Base-by-base conservation (phyloP, 176 grass and related monocot species). In the Aegilops sharonensis region DNA sequence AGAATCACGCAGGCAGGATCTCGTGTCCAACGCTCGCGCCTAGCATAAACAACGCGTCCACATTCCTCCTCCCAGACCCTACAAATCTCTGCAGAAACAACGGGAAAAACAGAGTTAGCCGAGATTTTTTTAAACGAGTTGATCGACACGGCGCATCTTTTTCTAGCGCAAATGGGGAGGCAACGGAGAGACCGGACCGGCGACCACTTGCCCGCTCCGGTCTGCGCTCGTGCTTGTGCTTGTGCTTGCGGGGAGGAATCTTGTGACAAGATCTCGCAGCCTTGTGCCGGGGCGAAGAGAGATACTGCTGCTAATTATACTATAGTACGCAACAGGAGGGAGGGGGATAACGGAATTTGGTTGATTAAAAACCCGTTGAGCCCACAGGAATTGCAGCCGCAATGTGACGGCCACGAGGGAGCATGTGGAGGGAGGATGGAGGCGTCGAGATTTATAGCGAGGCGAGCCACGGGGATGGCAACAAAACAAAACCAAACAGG, bases 121-220 rank as follows among this genome's bases (percentile, higher is more conserved):
- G 84, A 61, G 81, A 52, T 76, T 60, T 70, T 56, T 57, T 80
- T 14, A 77, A 65, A 1, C 9, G 88, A 83, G 24, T 52, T 14
- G 88, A 98, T 48, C 45, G 12, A 14, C 81, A 88, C 13, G 8
- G 45, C 77, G 89, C 81, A 83, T 87, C 78, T 89, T 88, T 91
- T 80, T 78, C 39, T 78, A 84, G 74, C 62, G 84, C 79, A 52
- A 78, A 36, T 54, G 77, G 65, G 85, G 78, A 83, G 90, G 81
- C 83, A 90, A 72, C 64, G 83, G 40, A 89, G 89, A 92, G 87
- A 89, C 79, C 79, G 90, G 87, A 91, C 79, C 79, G 90, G 78
- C 32, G 81, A 93, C 84, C 72, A 91, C 80, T 91, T 86, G 85
- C 82, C 71, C 82, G 3, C 84, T 85, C 78, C 61, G 59, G 80